Base-by-base conservation (phyloP, 140 eudicot species). In the Ambrosia hybrid region DNA sequence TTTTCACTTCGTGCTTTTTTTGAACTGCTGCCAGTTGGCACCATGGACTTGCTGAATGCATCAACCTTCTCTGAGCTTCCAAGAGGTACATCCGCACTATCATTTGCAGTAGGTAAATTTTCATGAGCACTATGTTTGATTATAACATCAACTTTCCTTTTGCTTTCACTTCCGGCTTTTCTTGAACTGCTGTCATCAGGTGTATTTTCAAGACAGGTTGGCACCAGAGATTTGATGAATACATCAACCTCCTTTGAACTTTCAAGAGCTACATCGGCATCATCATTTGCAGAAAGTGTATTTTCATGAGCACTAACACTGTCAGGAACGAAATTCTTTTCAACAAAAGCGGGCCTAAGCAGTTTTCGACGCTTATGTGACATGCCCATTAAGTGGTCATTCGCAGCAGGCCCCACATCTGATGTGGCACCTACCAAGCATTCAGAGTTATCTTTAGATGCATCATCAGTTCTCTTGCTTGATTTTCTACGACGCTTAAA, bases 401-500 rank as follows among this genome's bases (percentile, higher is more conserved):
- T 68, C 56, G 21, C 63, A 14, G 64, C 67, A 60, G 16, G 45
- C 17, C 57, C 76, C 71, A 9, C 9, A 38, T 82, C 77, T 34
- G 36, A 67, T 37, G 64, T 51, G 43, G 70, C 26, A 41, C 52
- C 72, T 8, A 13, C 65, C 51, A 53, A 62, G 51, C 51, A n/a
- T 64, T 76, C 74, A 15, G 52, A 56, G 30, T 10, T 38, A 53
- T 80, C 73, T 60, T 45, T 37, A 36, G 12, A 38, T 60, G 74
- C 33, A 15, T 67, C 75, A 15, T 77, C 65, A 62, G 30, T 16
- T 21, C 38, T 71, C 75, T 61, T 84, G 68, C 74, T 77, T 63
- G 70, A 56, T 46, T 70, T 79, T 76, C 86, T 89, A 51, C 90
- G 79, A 10, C 93, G 90, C 85, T 82, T 86, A 41, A 84, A 86